Conservation (phyloP, 371 early-diverging fungal genomes). For the Mortierella sp. region DNA sequence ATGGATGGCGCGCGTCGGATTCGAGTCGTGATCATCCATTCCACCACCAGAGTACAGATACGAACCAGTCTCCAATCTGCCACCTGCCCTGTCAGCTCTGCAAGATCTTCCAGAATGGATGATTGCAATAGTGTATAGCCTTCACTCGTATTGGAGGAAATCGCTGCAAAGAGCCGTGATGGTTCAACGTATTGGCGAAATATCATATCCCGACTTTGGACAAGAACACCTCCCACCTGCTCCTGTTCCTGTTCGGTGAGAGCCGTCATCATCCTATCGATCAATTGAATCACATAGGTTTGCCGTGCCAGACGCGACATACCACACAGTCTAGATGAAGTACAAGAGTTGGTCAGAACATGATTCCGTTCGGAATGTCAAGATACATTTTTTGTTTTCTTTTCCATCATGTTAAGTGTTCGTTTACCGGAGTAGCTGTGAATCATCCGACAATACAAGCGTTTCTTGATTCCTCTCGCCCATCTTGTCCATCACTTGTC, state of each 20-base stretch:
- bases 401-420: too few species aligned
- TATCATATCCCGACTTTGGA: conserved; percentile 1
- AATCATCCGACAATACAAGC: neutral
- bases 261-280: conserved; percentile 14
- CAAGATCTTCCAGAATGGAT: conserved; percentile 15
- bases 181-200: neutral
- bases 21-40: conserved; percentile 5
- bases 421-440: neutral
- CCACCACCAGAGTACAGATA: conserved; percentile 11
- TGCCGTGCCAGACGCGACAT: conserved; percentile 18
- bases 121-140: neutral
- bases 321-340: conserved; percentile 3
- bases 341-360: too few species aligned
- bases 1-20: neutral
- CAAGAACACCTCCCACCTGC: neutral
- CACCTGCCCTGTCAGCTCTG: conserved; percentile 23
- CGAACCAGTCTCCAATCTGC: conserved; percentile 25
- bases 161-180: conserved; percentile 1
- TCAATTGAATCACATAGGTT: neutral
- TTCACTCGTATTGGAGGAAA: neutral
- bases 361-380: too few species aligned
- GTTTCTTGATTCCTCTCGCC: neutral
- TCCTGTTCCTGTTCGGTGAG: neutral
- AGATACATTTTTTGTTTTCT: too few species aligned
- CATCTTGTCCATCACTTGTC: neutral